These are phyloP conservation scores for Iodosphaeria phyllophila DNA, from an alignment of 2,329 filamentous ascomycete species.

Conservation along the genomic window DNA sequence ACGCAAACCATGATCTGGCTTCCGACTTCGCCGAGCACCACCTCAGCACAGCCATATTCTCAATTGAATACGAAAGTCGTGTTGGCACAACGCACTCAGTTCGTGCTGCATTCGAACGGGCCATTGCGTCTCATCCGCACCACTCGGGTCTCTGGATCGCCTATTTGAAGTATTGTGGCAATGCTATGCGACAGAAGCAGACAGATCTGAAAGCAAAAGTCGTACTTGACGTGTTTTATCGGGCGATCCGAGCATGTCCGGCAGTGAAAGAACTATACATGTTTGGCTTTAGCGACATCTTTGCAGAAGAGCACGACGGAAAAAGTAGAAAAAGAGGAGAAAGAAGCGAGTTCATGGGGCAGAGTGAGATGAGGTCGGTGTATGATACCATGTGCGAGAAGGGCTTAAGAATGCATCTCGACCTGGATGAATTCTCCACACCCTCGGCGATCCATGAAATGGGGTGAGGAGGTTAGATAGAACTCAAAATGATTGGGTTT, in stretches of 20 bases:
- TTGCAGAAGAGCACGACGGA: slow-evolving; percentile 23
- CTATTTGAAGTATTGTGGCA: slow-evolving; percentile 28
- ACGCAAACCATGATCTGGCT: slow-evolving; percentile 30
- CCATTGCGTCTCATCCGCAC: slow-evolving; percentile 20
- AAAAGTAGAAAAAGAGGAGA: too few relatives aligned
- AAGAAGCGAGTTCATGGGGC: too few relatives aligned
- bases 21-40: slow-evolving; percentile 8
- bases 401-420: slow-evolving; percentile 29
- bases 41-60: slow-evolving; percentile 25
- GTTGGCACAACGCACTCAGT: slow-evolving; percentile 29
- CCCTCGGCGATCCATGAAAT: too few relatives aligned
- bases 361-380: slow-evolving; percentile 28
- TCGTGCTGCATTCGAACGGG: slow-evolving; percentile 31
- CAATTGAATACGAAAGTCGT: slow-evolving; percentile 29
- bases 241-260: slow-evolving; percentile 17
- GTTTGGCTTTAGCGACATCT: slow-evolving; percentile 27
- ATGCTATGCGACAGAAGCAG: background rate
- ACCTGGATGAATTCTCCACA: slow-evolving; percentile 32
- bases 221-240: slow-evolving; percentile 13
- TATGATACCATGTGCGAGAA: slow-evolving; percentile 27
- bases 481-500: too few relatives aligned
- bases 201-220: slow-evolving; percentile 9
- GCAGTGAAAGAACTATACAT: slow-evolving; percentile 30
- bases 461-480: too few relatives aligned
- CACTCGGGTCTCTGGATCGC: slow-evolving; percentile 27